phyloP scores from a whole-genome alignment of 768 basidiomycete species.

The Tubosaeta sp. region DNA sequence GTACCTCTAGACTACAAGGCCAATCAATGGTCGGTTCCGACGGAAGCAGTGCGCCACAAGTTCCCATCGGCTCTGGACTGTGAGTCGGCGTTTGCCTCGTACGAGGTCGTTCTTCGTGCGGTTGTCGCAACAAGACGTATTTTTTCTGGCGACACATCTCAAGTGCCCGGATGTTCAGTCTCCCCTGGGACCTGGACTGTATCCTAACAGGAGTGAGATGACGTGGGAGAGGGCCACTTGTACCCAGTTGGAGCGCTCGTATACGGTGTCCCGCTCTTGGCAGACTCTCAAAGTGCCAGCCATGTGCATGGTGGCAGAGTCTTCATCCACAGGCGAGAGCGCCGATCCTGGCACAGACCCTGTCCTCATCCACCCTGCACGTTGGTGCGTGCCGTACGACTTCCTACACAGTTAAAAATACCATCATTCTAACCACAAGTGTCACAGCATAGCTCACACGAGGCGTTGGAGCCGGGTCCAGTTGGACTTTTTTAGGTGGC shows the following conservation, averaged over 20 bases:
- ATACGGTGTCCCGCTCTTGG: background rate
- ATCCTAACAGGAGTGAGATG: background rate
- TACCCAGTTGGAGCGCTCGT: too few species aligned
- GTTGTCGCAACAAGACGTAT: background rate
- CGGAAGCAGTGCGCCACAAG: too few species aligned
- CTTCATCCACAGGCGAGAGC: background rate
- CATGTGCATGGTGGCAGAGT: too few species aligned
- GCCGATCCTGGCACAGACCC: background rate
- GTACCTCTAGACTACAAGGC: conserved; percentile 35
- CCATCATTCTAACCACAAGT: background rate
- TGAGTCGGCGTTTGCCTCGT: too few species aligned
- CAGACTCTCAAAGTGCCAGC: background rate
- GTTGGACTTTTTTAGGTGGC: background rate
- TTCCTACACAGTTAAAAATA: background rate
- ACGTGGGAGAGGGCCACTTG: too few species aligned
- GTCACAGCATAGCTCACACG: background rate
- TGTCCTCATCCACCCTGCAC: background rate
- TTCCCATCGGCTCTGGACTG: too few species aligned
- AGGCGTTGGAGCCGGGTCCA: background rate
- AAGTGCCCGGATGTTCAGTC: background rate
- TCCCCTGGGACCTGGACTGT: background rate
- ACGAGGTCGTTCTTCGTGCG: background rate
- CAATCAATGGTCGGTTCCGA: background rate
- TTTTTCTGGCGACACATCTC: background rate
- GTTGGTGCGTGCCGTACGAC: background rate